Evolutionary conservation across 2,329 filamentous ascomycete species (phyloP).

Genomic region (Xylaria sp.): DNA sequence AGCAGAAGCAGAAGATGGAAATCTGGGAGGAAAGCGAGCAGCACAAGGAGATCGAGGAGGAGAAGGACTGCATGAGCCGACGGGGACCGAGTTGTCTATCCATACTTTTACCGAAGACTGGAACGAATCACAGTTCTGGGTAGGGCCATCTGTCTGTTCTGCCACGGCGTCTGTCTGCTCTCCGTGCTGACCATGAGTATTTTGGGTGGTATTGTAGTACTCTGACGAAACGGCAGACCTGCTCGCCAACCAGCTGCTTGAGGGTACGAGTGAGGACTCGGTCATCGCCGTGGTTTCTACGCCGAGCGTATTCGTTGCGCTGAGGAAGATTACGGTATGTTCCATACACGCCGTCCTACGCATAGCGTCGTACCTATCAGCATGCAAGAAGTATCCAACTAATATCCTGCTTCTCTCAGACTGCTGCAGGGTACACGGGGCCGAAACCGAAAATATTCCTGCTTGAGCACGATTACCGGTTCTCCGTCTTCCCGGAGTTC

Average conservation of each 20-base stretch:
- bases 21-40: neutral
- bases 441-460: slow-evolving; percentile 70
- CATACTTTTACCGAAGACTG: slow-evolving; percentile 81
- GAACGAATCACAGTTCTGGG: slow-evolving; percentile 88
- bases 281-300: slow-evolving; percentile 77
- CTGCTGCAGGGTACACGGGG: slow-evolving; percentile 35
- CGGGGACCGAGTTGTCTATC: slow-evolving; percentile 63
- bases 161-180: neutral
- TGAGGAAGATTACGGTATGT: slow-evolving; percentile 75
- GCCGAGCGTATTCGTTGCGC: slow-evolving; percentile 79
- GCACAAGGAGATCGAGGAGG: no score
- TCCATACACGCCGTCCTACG: neutral
- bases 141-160: slow-evolving; percentile 49
- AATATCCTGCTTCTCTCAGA: slow-evolving; percentile 14
- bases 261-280: slow-evolving; percentile 66
- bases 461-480: slow-evolving; percentile 79
- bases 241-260: slow-evolving; percentile 73
- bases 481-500: slow-evolving; percentile 79
- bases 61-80: slow-evolving; percentile 13
- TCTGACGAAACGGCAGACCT: slow-evolving; percentile 75
- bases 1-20: neutral
- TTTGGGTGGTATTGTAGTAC: slow-evolving; percentile 62
- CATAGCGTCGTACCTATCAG: neutral
- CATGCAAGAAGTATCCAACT: slow-evolving; percentile 3
- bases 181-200: neutral